Evolutionary conservation across 2,329 filamentous ascomycete genomes (phyloP).

Genomic region (Xylariaceae sp.): DNA sequence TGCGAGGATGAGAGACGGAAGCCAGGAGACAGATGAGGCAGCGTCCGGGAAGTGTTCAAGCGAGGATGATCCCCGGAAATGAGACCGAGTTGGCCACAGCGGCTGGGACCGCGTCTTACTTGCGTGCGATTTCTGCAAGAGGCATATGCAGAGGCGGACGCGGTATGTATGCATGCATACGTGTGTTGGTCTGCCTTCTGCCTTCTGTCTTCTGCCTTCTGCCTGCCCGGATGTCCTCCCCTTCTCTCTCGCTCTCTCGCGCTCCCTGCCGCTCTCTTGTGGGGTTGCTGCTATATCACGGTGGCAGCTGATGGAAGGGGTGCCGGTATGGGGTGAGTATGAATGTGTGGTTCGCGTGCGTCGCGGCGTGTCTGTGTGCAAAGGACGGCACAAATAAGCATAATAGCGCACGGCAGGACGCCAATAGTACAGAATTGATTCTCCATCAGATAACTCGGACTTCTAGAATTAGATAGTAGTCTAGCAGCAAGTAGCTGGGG

Average conservation of each 20-base stretch:
- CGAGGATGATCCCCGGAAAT: constrained; percentile 9
- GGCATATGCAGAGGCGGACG: constrained; percentile 8
- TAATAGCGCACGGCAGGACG: neutral
- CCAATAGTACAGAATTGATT: neutral
- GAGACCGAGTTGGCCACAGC: constrained; percentile 8
- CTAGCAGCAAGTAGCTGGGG: no score
- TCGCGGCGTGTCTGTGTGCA: neutral
- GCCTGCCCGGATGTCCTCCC: neutral
- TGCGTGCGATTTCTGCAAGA: constrained; percentile 18
- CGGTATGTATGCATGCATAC: constrained; percentile 8
- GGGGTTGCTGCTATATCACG: no score
- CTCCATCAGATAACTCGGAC: neutral
- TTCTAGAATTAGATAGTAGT: no score
- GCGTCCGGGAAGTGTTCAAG: constrained; percentile 11
- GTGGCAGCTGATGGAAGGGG: no score
- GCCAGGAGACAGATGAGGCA: neutral
- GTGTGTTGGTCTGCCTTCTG: neutral
- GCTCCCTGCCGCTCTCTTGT: no score
- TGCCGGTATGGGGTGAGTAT: no score
- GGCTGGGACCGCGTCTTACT: constrained; percentile 19
- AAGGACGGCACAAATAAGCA: neutral
- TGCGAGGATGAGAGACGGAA: constrained; percentile 1
- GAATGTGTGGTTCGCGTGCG: neutral
- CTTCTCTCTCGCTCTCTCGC: neutral
- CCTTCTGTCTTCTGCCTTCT: no score